Evolutionary conservation across 768 basidiomycete species (phyloP).

Genomic region (Polyporus arcularius): DNA sequence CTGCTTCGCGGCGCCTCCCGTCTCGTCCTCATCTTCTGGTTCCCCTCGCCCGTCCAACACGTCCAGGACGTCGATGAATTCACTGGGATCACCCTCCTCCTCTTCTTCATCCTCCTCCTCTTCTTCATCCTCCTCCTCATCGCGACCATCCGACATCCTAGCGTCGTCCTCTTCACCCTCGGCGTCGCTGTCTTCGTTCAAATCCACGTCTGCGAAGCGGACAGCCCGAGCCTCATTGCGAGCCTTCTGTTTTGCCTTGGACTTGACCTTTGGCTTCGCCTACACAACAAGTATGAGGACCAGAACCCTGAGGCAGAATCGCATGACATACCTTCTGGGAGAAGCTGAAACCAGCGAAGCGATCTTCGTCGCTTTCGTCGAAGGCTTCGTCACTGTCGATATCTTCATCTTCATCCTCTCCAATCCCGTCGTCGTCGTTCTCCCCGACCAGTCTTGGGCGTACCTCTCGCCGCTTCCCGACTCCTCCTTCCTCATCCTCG

Average conservation of each 20-base stretch:
- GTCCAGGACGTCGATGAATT: slow-evolving; percentile 66
- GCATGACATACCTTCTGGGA: slow-evolving; percentile 35
- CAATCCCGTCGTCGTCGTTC: slow-evolving; percentile 67
- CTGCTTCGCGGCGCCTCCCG: slow-evolving; percentile 40
- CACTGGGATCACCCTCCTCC: slow-evolving; percentile 45
- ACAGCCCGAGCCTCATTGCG: slow-evolving; percentile 28
- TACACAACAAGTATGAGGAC: slow-evolving; percentile 2
- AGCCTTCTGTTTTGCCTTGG: slow-evolving; percentile 27
- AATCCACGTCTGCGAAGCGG: slow-evolving; percentile 58
- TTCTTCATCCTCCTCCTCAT: slow-evolving; percentile 36
- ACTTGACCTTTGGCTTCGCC: slow-evolving; percentile 27
- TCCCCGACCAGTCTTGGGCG: slow-evolving; percentile 53
- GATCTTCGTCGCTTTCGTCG: slow-evolving; percentile 80
- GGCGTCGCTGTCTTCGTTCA: slow-evolving; percentile 54
- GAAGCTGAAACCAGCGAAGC: slow-evolving; percentile 63
- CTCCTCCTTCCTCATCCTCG: slow-evolving; percentile 35
- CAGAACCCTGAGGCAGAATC: background rate
- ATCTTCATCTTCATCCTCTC: slow-evolving; percentile 69
- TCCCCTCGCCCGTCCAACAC: slow-evolving; percentile 65
- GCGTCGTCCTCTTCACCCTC: slow-evolving; percentile 39
- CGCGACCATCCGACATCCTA: slow-evolving; percentile 45
- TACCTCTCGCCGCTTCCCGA: slow-evolving; percentile 32
- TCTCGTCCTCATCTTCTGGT: slow-evolving; percentile 37
- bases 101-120: slow-evolving; percentile 39
- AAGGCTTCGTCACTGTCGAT: slow-evolving; percentile 85